phyloP scores from a whole-genome alignment of 2,329 filamentous ascomycete species.

The Fusarium clavum region DNA sequence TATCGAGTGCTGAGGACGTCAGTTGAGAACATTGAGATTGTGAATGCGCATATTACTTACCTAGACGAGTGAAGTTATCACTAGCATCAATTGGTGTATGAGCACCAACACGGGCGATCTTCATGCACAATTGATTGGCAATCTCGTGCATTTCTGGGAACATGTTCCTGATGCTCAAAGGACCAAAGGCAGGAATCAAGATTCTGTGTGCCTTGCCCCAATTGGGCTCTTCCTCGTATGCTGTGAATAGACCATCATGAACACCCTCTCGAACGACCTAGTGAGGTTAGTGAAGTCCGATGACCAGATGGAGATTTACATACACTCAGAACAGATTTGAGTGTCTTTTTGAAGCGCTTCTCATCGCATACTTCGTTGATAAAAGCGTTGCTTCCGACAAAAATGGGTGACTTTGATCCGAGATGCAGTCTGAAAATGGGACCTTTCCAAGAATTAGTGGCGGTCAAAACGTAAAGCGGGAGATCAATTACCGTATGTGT shows the following conservation, averaged over 20 bases:
- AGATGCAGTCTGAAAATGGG: constrained; percentile 41
- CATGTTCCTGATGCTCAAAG: constrained; percentile 74
- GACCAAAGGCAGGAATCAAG: constrained; percentile 76
- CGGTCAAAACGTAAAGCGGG: background rate
- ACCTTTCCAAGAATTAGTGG: constrained; percentile 23
- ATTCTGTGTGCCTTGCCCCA: constrained; percentile 76
- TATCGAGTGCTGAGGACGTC: constrained; percentile 67
- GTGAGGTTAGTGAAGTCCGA: constrained; percentile 1
- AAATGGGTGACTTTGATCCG: constrained; percentile 47
- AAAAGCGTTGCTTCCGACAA: constrained; percentile 65
- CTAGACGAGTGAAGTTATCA: constrained; percentile 77
- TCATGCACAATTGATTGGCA: constrained; percentile 72
- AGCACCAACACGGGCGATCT: constrained; percentile 74
- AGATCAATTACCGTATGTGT: constrained; percentile 69
- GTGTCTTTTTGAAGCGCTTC: constrained; percentile 71
- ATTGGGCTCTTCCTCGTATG: constrained; percentile 62
- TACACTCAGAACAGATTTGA: constrained; percentile 60
- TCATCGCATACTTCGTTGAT: constrained; percentile 75
- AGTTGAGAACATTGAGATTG: background rate
- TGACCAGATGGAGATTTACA: constrained; percentile 4
- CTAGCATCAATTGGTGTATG: constrained; percentile 67
- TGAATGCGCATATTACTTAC: background rate
- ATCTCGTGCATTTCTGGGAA: constrained; percentile 78
- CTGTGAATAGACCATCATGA: constrained; percentile 76
- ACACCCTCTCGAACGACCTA: constrained; percentile 68